Evolutionary conservation across 2,329 filamentous ascomycete genomes (phyloP).

Genomic region (Lachnellula arida): DNA sequence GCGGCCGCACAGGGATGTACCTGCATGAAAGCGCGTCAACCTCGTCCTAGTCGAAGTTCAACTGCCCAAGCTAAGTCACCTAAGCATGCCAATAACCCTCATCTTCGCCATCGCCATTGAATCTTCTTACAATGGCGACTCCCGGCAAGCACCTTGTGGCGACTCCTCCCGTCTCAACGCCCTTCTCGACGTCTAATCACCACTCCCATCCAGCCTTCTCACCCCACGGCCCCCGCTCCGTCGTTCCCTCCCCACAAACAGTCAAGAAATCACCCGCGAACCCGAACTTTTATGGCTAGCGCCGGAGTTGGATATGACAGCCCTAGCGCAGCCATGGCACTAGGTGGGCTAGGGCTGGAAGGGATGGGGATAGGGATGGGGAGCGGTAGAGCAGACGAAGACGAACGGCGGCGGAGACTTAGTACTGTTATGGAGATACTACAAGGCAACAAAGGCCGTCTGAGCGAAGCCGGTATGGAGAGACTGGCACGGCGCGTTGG

Average conservation of each 20-base stretch:
- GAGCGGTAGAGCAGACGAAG: slow-evolving; percentile 40
- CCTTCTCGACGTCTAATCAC: slow-evolving; percentile 51
- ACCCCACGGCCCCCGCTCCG: slow-evolving; percentile 43
- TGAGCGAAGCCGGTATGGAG: slow-evolving; percentile 72
- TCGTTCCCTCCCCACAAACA: slow-evolving; percentile 56
- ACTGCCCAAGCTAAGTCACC: too few relatives aligned
- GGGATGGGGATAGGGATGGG: slow-evolving; percentile 26
- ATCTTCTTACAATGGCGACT: slow-evolving; percentile 27
- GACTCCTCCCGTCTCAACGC: slow-evolving; percentile 63
- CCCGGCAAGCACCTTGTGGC: slow-evolving; percentile 33
- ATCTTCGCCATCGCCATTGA: neutral
- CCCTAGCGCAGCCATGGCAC: slow-evolving; percentile 57
- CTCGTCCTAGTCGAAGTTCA: too few relatives aligned
- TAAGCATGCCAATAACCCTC: neutral
- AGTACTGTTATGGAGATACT: slow-evolving; percentile 29
- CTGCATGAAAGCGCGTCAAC: neutral
- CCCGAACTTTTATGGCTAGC: slow-evolving; percentile 38
- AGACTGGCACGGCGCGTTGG: slow-evolving; percentile 63
- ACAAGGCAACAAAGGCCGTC: slow-evolving; percentile 49
- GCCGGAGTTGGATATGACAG: slow-evolving; percentile 52
- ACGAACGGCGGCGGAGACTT: slow-evolving; percentile 45
- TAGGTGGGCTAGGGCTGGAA: slow-evolving; percentile 49
- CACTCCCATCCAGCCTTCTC: slow-evolving; percentile 51
- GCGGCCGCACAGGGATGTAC: neutral
- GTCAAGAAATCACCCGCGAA: slow-evolving; percentile 54